These are phyloP conservation scores for Metschnikowia borealis DNA, from an alignment of 805 yeast genomes.

Conservation along the genomic window DNA sequence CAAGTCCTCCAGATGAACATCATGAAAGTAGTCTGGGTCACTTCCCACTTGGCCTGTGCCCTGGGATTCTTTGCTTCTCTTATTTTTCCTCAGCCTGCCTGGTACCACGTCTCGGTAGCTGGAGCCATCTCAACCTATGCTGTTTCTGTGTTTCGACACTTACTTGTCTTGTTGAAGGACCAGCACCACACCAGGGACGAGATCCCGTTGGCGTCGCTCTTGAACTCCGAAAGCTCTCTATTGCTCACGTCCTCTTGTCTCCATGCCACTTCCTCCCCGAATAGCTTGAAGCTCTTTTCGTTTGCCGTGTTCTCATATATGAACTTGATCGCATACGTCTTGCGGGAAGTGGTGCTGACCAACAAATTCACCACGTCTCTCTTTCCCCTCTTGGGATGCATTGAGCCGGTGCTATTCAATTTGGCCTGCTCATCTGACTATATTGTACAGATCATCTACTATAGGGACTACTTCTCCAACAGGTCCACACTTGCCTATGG, in stretches of 20 bases:
- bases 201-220: slow-evolving; percentile 19
- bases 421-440: slow-evolving; percentile 14
- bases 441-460: slow-evolving; percentile 11
- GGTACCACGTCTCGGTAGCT: slow-evolving; percentile 11
- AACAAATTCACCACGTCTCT: slow-evolving; percentile 13
- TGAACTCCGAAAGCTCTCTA: slow-evolving; percentile 29
- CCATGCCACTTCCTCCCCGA: slow-evolving; percentile 17
- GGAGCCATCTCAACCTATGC: slow-evolving; percentile 15
- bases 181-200: slow-evolving; percentile 6
- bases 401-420: slow-evolving; percentile 15
- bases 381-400: slow-evolving; percentile 12
- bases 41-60: slow-evolving; percentile 12
- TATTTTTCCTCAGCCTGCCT: slow-evolving; percentile 1
- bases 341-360: slow-evolving; percentile 13
- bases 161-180: slow-evolving; percentile 5
- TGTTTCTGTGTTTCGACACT: slow-evolving; percentile 12
- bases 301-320: slow-evolving; percentile 26
- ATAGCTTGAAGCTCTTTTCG: slow-evolving; percentile 23
- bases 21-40: slow-evolving; percentile 11
- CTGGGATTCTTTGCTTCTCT: slow-evolving; percentile 9
- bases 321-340: slow-evolving; percentile 21
- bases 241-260: slow-evolving; percentile 23
- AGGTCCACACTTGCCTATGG: slow-evolving; percentile 12
- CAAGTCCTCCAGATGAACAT: slow-evolving; percentile 5
- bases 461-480: slow-evolving; percentile 8